phyloP scores from a whole-genome alignment of 2,329 filamentous ascomycete species.

The Phyllosticta capitalensis region DNA sequence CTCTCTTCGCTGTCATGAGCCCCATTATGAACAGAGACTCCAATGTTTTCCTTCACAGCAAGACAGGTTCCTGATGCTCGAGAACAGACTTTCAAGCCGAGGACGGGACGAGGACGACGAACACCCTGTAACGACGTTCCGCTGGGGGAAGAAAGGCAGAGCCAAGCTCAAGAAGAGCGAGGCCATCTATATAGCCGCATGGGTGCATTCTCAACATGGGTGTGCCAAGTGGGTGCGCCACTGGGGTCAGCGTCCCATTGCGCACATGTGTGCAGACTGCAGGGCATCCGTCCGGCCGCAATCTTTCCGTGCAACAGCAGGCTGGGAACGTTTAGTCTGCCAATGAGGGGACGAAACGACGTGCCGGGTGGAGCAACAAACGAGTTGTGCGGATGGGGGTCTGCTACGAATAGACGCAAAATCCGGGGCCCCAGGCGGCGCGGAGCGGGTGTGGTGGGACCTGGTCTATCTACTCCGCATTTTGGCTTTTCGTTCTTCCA shows the following conservation, averaged over 20 bases:
- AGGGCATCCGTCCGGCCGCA: neutral
- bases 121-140: neutral
- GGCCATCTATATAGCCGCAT: slow-evolving; percentile 4
- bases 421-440: neutral
- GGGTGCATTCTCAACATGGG: neutral
- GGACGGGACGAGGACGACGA: neutral
- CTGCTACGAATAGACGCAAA: neutral
- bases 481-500: neutral
- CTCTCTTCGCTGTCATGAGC: slow-evolving; percentile 21
- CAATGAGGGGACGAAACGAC: neutral
- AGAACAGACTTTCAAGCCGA: neutral
- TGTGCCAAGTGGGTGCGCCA: neutral
- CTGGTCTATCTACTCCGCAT: neutral
- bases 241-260: neutral
- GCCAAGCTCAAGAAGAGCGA: slow-evolving; percentile 6
- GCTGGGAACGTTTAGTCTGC: neutral
- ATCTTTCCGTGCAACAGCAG: neutral
- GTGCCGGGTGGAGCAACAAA: neutral
- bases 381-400: neutral
- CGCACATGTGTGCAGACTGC: neutral
- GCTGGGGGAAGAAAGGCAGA: neutral
- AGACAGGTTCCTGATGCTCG: neutral
- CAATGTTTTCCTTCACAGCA: neutral
- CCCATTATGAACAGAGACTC: slow-evolving; percentile 2
- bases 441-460: neutral